Evolutionary conservation across 176 grass and related monocot species (phyloP), one percentile per base, ranked within the genome.

Genomic region (Miscanthus lutarioriparius): DNA sequence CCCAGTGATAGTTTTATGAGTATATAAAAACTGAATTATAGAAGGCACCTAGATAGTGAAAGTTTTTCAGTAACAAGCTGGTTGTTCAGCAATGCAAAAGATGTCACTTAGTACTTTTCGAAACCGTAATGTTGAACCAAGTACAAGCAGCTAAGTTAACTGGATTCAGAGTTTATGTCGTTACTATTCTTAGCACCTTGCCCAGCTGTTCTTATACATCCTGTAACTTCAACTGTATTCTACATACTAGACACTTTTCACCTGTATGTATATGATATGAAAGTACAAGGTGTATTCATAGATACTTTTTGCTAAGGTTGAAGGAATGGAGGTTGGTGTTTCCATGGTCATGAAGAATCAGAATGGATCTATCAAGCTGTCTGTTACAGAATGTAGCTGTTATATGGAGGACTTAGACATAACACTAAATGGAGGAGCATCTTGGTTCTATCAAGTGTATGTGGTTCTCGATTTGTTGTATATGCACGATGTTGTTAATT

Each of bases 371-470:
- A 93, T 98, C 47, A 81, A 95, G 71, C 82, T 94, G 72, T 84
- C 26, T 79, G 64, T 93, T 41, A 85, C 39, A 26, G 89, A 95
- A 86, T 93, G 89, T 67, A 91, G 85, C 64, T 98, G 96, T 80
- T 90, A 95, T 88, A 93, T 98, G 86, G 67, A 88, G 56, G 81
- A 87, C 80, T 73, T 95, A 27, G 75, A 84, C 80, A 95, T 98
- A 72, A 80, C 83, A 58, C 71, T 95, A 79, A 85, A 89, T 79
- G 96, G 96, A 54, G 96, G 91, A 75, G 86, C 89, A 78, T 95
- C 96, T 83, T 98, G 96, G 96, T 93, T 98, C 76, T 98, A 98
- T 92, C 96, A 98, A 91, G 82, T 90, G 96, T 98, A 95, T 8
- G 79, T 80, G 64, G 67, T 91, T 67, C 33, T 6, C 64, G 3